Evolutionary conservation across 1,284 basidiomycete genomes (phyloP).

Genomic region (Xerocomus minutiporus): DNA sequence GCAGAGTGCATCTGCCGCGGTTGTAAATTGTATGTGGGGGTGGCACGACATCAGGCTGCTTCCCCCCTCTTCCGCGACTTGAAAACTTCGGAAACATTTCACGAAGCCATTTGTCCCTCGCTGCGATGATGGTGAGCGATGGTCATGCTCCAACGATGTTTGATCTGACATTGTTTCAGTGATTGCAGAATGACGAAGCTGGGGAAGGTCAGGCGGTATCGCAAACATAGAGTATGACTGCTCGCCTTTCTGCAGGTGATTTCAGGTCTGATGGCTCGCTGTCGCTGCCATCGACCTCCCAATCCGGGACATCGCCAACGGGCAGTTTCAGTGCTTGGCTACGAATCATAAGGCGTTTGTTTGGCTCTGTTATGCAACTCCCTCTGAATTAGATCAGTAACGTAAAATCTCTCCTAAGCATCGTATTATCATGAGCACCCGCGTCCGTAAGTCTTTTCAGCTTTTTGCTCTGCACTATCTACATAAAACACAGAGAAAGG

Average conservation of each 20-base stretch:
- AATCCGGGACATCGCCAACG: conserved; percentile 49
- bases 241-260: conserved; percentile 53
- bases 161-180: conserved; percentile 58
- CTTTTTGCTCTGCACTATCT: neutral
- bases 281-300: conserved; percentile 48
- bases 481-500: conserved; percentile 56
- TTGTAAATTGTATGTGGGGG: conserved; percentile 61
- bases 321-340: conserved; percentile 43
- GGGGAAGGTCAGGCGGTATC: conserved; percentile 12
- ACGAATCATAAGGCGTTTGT: conserved; percentile 29
- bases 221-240: neutral
- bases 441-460: conserved; percentile 59
- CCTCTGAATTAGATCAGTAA: conserved; percentile 3
- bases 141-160: conserved; percentile 7
- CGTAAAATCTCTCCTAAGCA: conserved; percentile 2
- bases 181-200: conserved; percentile 59
- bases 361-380: conserved; percentile 26
- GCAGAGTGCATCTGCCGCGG: conserved; percentile 60
- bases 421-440: conserved; percentile 53
- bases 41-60: conserved; percentile 46
- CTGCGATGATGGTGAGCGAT: conserved; percentile 39
- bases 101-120: conserved; percentile 63
- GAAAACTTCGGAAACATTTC: conserved; percentile 71
- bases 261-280: conserved; percentile 38
- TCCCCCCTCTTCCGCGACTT: conserved; percentile 51